Evolutionary conservation across 2,329 filamentous ascomycete species (phyloP).

Genomic region (Daldinia sp.): DNA sequence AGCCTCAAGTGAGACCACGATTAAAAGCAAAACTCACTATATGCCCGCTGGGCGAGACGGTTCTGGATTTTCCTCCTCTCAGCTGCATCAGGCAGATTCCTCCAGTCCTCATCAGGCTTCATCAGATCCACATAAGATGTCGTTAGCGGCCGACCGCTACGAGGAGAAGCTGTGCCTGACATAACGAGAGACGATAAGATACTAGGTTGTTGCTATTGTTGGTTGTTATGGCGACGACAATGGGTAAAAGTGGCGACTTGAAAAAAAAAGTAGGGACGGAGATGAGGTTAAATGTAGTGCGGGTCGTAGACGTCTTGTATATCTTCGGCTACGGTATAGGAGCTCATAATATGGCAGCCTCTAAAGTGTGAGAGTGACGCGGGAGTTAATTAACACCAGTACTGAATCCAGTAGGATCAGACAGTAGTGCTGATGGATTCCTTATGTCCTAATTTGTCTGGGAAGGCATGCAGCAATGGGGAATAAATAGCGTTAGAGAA

Average conservation of each 20-base stretch:
- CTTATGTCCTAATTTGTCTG: slow-evolving; percentile 42
- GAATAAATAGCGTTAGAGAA: slow-evolving; percentile 41
- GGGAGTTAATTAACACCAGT: slow-evolving; percentile 37
- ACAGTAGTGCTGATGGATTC: slow-evolving; percentile 43
- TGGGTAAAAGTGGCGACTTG: slow-evolving; percentile 5
- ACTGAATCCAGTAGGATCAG: slow-evolving; percentile 42
- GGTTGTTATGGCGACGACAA: background rate
- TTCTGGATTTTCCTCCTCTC: slow-evolving; percentile 54
- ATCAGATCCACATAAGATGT: slow-evolving; percentile 53
- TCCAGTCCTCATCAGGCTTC: slow-evolving; percentile 54
- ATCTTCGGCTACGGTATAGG: slow-evolving; percentile 31
- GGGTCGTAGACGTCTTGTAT: slow-evolving; percentile 28
- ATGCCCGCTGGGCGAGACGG: slow-evolving; percentile 52
- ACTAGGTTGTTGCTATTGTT: slow-evolving; percentile 7
- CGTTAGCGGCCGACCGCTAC: slow-evolving; percentile 51
- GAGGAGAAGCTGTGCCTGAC: slow-evolving; percentile 50
- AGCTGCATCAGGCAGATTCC: slow-evolving; percentile 51
- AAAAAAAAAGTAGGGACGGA: slow-evolving; percentile 11
- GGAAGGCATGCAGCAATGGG: slow-evolving; percentile 32
- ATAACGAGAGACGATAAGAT: slow-evolving; percentile 32
- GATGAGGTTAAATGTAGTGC: slow-evolving; percentile 35
- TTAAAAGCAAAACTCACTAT: slow-evolving; percentile 46
- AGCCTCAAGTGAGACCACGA: slow-evolving; percentile 6
- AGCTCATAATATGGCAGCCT: slow-evolving; percentile 26
- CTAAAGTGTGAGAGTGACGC: slow-evolving; percentile 25